Base-by-base conservation (phyloP, 345 rosid species). In the Eucalyptus coolabah region DNA sequence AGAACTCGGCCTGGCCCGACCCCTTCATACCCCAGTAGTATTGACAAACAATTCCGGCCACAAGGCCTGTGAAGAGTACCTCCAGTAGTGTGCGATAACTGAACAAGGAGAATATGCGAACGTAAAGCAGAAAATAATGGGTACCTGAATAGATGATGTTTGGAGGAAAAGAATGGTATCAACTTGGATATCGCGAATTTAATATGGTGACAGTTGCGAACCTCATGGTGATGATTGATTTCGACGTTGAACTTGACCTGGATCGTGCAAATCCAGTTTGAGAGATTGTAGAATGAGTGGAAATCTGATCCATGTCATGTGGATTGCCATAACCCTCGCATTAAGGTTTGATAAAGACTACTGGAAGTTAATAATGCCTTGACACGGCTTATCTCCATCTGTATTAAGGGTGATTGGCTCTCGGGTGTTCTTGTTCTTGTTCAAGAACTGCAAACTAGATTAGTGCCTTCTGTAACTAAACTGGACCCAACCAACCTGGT, bases 81-180 rank as follows among this genome's bases (percentile, higher is more conserved):
- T n/a, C 77, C 37, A n/a, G 77, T 65, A 16, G 21, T 19, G 47
- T 77, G 83, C 47, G 1, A 40, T 6, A 6, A 44, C 15, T 6
- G 83, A 40, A 77, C 47, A 0, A 37, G 2, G 42, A 42, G 47
- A 26, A 37, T 7, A 2, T 18, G 44, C 0, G 0, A 0, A 65
- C 77, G 1, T 28, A 17, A 65, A n/a, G 37, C 37, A 65, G 77
- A 77, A 40, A 77, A 37, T 21, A 42, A 40, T 1, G 42, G 6
- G 6, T 65, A 65, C 19, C 3, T 4, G 83, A 23, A 77, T 77
- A 37, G 28, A 21, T 77, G 83, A 77, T 40, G 45, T 77, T 23
- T 77, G 83, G 47, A 21, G 47, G 24, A 19, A 37, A 6, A 40
- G 83, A 40, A 40, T 11, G 3, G 47, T 11, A 40, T 77, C 5